phyloP scores from a whole-genome alignment of 2,329 filamentous ascomycete genomes.

The Paraconiothyrium brasiliense region DNA sequence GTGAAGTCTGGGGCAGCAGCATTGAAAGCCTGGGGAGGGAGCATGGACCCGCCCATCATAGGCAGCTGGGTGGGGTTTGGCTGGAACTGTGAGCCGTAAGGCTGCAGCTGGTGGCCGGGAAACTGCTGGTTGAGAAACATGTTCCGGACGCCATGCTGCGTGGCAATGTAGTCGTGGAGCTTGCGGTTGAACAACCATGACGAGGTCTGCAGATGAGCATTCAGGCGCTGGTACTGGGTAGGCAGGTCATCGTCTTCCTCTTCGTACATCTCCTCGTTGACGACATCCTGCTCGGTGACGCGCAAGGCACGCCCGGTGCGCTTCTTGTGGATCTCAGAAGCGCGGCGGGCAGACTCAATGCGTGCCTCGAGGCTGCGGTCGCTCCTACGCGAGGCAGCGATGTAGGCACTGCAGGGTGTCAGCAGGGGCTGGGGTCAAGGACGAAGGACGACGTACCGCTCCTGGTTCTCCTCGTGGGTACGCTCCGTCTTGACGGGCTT shows the following conservation, averaged over 20 bases:
- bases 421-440: neutral
- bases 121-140: conserved; percentile 49
- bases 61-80: conserved; percentile 30
- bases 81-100: conserved; percentile 22
- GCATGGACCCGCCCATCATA: conserved; percentile 42
- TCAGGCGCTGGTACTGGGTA: conserved; percentile 70
- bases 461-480: conserved; percentile 83
- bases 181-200: conserved; percentile 70
- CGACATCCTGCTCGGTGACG: conserved; percentile 85
- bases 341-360: conserved; percentile 84
- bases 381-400: conserved; percentile 86
- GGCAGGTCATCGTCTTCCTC: conserved; percentile 87
- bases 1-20: conserved; percentile 33
- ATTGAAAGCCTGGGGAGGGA: conserved; percentile 46
- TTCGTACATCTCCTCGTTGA: conserved; percentile 95
- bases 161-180: conserved; percentile 67
- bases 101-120: conserved; percentile 46
- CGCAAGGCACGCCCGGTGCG: conserved; percentile 83
- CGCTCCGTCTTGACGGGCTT: conserved; percentile 71
- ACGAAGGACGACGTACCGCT: conserved; percentile 59
- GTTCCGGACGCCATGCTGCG: conserved; percentile 65
- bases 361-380: conserved; percentile 89
- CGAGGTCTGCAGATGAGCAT: conserved; percentile 68
- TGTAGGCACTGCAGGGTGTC: conserved; percentile 73
- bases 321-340: conserved; percentile 90